Evolutionary conservation across 106 monocot species (phyloP).

Genomic region (Vanilla planifolia): DNA sequence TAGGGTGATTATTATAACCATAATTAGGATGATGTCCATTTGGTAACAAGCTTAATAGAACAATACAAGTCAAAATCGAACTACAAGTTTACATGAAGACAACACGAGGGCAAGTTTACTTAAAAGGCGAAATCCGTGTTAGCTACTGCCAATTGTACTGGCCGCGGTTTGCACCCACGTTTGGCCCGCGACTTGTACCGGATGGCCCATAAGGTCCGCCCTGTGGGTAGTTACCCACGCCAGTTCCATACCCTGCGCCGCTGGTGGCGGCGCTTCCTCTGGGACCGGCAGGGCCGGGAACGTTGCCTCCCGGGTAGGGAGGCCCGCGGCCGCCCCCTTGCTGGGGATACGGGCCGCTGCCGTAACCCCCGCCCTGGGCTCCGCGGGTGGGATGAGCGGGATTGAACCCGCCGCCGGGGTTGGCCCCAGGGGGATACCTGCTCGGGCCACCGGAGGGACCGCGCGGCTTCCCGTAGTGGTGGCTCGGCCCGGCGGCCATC

Average conservation of each 20-base stretch:
- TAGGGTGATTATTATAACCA: no score
- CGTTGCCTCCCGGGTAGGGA: slow-evolving; percentile 53
- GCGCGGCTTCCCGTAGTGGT: slow-evolving; percentile 73
- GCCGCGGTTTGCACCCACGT: slow-evolving; percentile 52
- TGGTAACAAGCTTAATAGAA: no score
- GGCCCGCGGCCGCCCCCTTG: slow-evolving; percentile 38
- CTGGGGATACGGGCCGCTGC: slow-evolving; percentile 35
- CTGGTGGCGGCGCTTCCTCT: slow-evolving; percentile 34
- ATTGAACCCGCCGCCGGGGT: slow-evolving; percentile 67
- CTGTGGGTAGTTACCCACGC: slow-evolving; percentile 46
- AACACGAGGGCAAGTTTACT: no score
- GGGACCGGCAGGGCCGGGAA: slow-evolving; percentile 49
- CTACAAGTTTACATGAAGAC: no score
- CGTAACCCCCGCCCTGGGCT: slow-evolving; percentile 38
- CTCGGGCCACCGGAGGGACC: slow-evolving; percentile 54
- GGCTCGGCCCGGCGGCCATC: slow-evolving; percentile 58
- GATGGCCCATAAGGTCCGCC: slow-evolving; percentile 69
- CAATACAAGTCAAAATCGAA: no score
- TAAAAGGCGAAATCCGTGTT: no score
- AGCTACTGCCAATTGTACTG: slow-evolving; percentile 33
- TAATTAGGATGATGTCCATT: no score
- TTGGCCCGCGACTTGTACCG: slow-evolving; percentile 54
- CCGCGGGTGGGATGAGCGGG: slow-evolving; percentile 81
- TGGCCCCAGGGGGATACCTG: slow-evolving; percentile 67
- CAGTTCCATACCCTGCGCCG: slow-evolving; percentile 41